Conservation (phyloP, 140 eudicot genomes). For the Erigeron philadelphicus region DNA sequence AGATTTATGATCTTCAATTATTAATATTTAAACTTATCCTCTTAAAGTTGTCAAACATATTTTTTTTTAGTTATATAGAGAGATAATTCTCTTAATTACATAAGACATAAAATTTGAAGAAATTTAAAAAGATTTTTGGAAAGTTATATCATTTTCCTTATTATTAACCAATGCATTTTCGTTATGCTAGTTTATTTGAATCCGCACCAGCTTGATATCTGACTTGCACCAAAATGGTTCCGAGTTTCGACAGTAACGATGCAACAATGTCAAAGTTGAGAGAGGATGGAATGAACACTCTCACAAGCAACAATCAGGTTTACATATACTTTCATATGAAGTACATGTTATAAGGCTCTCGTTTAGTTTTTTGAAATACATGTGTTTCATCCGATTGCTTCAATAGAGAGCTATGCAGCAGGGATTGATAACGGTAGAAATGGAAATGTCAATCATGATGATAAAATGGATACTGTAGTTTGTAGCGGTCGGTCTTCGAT, state of each 20-base stretch:
- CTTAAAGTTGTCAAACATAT: no score
- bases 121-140: no score
- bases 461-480: slow-evolving; percentile 45
- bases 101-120: no score
- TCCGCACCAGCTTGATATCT: slow-evolving; percentile 15
- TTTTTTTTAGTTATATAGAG: no score
- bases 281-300: slow-evolving; percentile 57
- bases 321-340: slow-evolving; percentile 15
- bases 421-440: slow-evolving; percentile 43
- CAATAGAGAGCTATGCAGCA: slow-evolving; percentile 77
- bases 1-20: no score
- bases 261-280: slow-evolving; percentile 39
- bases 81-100: no score
- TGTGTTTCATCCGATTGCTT: slow-evolving; percentile 67
- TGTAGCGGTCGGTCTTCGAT: slow-evolving; percentile 54
- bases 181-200: no score
- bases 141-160: no score
- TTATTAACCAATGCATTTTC: no score
- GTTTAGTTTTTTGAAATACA: background rate
- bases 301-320: slow-evolving; percentile 81
- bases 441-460: slow-evolving; percentile 39
- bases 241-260: slow-evolving; percentile 48
- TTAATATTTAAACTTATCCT: no score
- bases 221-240: slow-evolving; percentile 46
- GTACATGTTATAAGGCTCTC: background rate